Evolutionary conservation across 495 filamentous ascomycete species (phyloP).

Genomic region (Letharia columbiana): DNA sequence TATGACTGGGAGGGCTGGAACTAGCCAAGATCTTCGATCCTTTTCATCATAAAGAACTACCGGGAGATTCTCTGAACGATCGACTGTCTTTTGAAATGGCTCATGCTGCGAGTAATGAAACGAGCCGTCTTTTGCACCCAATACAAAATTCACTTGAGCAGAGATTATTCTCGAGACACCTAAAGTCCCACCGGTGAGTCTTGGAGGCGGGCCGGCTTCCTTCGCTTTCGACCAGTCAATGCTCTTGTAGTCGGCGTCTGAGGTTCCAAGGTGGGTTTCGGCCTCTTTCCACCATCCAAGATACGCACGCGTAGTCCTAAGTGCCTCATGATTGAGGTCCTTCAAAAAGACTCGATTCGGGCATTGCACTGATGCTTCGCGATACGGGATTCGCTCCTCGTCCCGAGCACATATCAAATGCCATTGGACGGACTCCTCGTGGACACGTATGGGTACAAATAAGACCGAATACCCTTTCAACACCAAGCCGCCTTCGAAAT

Average conservation of each 20-base stretch:
- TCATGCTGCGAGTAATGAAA: constrained; percentile 19
- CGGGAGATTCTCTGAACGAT: constrained; percentile 19
- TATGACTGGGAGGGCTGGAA: constrained; percentile 23
- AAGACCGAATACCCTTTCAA: constrained; percentile 26
- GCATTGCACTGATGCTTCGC: constrained; percentile 1
- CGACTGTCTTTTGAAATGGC: constrained; percentile 20
- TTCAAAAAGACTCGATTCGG: constrained; percentile 6
- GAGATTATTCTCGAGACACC: constrained; percentile 21
- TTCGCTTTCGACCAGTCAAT: constrained; percentile 26
- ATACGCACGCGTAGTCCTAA: constrained; percentile 21
- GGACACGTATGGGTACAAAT: constrained; percentile 21
- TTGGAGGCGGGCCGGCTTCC: constrained; percentile 4
- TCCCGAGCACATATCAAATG: constrained; percentile 18
- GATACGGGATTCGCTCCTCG: constrained; percentile 20
- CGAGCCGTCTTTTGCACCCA: constrained; percentile 25
- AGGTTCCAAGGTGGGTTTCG: constrained; percentile 17
- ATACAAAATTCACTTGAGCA: constrained; percentile 17
- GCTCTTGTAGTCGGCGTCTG: constrained; percentile 14
- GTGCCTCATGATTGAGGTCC: constrained; percentile 14
- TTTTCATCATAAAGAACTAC: constrained; percentile 23
- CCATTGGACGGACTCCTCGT: constrained; percentile 25
- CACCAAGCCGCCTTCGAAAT: constrained; percentile 24
- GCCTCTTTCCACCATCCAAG: constrained; percentile 24
- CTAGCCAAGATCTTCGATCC: constrained; percentile 23
- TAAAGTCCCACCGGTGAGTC: constrained; percentile 16